These are phyloP conservation scores for Rhynchosporium graminicola DNA, from an alignment of 2,329 filamentous ascomycete genomes.

Conservation along the genomic window DNA sequence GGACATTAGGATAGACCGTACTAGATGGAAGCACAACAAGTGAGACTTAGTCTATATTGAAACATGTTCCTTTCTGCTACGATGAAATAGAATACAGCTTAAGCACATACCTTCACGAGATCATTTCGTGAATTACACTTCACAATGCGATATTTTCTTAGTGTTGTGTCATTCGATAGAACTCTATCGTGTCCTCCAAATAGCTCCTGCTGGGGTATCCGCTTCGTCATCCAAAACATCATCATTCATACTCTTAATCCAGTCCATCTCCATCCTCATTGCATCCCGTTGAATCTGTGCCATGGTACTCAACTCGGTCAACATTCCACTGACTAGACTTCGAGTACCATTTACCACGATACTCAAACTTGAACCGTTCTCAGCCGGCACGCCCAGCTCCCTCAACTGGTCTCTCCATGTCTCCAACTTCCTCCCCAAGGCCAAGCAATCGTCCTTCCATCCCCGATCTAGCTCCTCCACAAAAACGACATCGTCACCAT, in stretches of 20 bases:
- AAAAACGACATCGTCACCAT: conserved; percentile 47
- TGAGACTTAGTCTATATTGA: not conserved
- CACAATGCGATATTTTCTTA: not conserved
- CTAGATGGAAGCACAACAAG: not conserved
- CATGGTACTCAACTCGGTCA: conserved; percentile 64
- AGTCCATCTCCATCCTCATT: conserved; percentile 55
- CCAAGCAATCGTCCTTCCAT: conserved; percentile 61
- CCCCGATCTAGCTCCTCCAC: conserved; percentile 55
- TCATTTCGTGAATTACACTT: not conserved
- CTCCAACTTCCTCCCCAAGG: conserved; percentile 56
- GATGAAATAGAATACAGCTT: not conserved
- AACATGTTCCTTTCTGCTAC: no score
- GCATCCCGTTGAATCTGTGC: conserved; percentile 60
- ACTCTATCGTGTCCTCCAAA: conserved; percentile 35
- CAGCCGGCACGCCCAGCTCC: conserved; percentile 45
- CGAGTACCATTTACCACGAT: conserved; percentile 51
- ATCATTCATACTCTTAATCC: conserved; percentile 57
- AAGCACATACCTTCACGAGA: not conserved
- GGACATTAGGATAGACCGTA: not conserved
- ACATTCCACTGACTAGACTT: conserved; percentile 57
- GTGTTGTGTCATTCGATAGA: not conserved
- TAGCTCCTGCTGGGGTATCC: conserved; percentile 35
- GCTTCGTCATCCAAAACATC: conserved; percentile 40
- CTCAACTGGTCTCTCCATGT: conserved; percentile 52
- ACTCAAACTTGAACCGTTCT: conserved; percentile 45